Base-by-base conservation (phyloP, 2,329 filamentous ascomycete genomes). In the Pestalotiopsis sp. region DNA sequence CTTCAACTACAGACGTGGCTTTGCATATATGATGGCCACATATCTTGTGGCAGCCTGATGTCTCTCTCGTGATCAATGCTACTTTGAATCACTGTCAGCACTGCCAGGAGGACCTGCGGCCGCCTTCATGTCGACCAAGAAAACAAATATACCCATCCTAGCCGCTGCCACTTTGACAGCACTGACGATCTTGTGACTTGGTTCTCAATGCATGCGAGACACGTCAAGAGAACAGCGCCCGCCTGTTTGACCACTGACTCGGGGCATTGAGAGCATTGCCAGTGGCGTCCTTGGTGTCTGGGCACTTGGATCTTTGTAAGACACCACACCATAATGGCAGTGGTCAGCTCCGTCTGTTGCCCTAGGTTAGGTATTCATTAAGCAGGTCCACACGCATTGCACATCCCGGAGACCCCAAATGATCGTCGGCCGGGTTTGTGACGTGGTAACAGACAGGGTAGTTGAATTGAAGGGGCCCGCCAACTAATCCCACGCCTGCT, bases 361-460 rank as follows among this genome's bases (percentile, higher is more conserved):
- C 58, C 26, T 52, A 52, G 44, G 44, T 52, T n/a, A 52, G 44
- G 44, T 52, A 52, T 52, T 52, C n/a, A 52, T 52, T 52, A 52
- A 52, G 17, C 44, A 52, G 44, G 44, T n/a, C 44, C 44, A 52
- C 44, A 52, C 44, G 44, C 44, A 44, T 17, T 52, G 60, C n/a
- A 44, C 26, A 22, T 44, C 20, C 60, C 60, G 60, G 38, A 22
- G 26, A 38, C 60, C 60, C 60, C 60, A 63, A 58, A 63, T 63
- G 60, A 63, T 63, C 60, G 60, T 26, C 60, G 24, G 38, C 39
- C 20, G 38, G 60, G 60, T 44, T 63, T 30, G 38, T 63, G 60
- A 63, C 60, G 60, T 63, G 38, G 60, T 63, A 63, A 63, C 60
- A 52, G n/a, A 39, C n/a, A 63, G 35, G 35, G 24, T n/a, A 63